These are phyloP conservation scores for Termitomyces sp. DNA, from an alignment of 768 basidiomycete genomes.

Conservation along the genomic window DNA sequence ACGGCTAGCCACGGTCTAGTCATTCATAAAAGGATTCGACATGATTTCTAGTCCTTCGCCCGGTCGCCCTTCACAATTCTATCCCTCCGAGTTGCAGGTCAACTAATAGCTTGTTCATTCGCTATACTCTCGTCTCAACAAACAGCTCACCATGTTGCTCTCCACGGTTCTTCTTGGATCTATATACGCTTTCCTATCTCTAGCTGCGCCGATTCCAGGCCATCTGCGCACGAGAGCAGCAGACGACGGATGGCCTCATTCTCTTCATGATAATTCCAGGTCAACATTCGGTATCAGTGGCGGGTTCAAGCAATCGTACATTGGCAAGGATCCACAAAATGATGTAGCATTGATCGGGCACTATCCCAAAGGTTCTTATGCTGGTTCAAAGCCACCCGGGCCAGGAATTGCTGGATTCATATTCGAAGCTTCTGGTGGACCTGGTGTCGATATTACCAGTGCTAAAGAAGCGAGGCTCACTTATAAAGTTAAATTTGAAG, in stretches of 20 bases:
- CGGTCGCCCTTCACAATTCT: slow-evolving; percentile 10
- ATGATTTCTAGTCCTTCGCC: not conserved
- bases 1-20: not conserved
- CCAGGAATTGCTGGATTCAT: slow-evolving; percentile 7
- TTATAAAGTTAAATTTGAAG: slow-evolving; percentile 47
- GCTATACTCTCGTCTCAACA: not conserved
- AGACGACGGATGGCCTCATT: slow-evolving; percentile 6
- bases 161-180: slow-evolving; percentile 5
- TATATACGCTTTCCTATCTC: not conserved
- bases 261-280: not conserved
- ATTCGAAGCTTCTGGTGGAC: slow-evolving; percentile 60
- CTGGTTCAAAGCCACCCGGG: slow-evolving; percentile 4
- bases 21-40: not conserved
- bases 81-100: slow-evolving; percentile 12
- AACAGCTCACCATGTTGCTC: slow-evolving; percentile 4
- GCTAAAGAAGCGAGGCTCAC: slow-evolving; percentile 62
- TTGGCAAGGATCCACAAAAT: not conserved
- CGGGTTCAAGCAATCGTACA: not conserved
- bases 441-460: slow-evolving; percentile 39
- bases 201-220: slow-evolving; percentile 10
- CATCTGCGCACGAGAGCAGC: not conserved
- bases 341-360: not conserved
- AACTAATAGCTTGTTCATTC: slow-evolving; percentile 10
- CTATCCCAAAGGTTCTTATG: slow-evolving; percentile 11
- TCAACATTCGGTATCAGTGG: slow-evolving; percentile 7